Evolutionary conservation across 2,329 filamentous ascomycete genomes (phyloP).

Genomic region (Mariannaea elegans): DNA sequence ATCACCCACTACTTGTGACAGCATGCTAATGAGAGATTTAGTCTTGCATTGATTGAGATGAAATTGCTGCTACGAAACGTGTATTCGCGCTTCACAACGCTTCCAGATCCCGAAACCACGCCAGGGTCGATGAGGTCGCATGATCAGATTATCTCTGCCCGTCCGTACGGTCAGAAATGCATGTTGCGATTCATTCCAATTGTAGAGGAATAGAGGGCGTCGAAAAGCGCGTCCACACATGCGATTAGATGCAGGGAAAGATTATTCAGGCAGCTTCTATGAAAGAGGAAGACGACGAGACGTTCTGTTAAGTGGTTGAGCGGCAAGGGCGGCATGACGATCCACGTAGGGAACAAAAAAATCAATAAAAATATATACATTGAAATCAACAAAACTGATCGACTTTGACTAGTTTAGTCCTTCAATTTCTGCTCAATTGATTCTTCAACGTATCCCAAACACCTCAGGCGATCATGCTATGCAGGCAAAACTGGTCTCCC

Average conservation of each 20-base stretch:
- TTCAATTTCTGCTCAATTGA: not conserved
- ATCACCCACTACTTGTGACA: not conserved
- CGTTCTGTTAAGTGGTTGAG: too few species aligned
- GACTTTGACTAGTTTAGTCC: too few species aligned
- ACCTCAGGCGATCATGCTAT: too few species aligned
- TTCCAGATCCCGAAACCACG: slow-evolving; percentile 14
- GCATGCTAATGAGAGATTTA: not conserved
- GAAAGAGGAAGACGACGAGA: too few species aligned
- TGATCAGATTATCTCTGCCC: slow-evolving; percentile 22
- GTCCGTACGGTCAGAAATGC: slow-evolving; percentile 19
- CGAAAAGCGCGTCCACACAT: too few species aligned
- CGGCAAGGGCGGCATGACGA: too few species aligned
- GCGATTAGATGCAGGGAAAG: too few species aligned
- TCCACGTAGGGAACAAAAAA: too few species aligned
- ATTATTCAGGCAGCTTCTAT: too few species aligned
- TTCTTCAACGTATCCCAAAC: too few species aligned
- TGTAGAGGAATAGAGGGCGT: not conserved
- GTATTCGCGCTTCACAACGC: slow-evolving; percentile 7
- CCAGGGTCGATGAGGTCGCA: slow-evolving; percentile 14
- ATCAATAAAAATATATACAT: too few species aligned
- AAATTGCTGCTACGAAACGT: slow-evolving; percentile 17
- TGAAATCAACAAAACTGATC: not conserved
- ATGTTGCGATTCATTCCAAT: slow-evolving; percentile 12
- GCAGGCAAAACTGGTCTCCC: slow-evolving; percentile 13
- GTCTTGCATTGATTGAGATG: slow-evolving; percentile 21